Evolutionary conservation across 177 flowering plant species (phyloP), one percentile per base, ranked within the genome.

Genomic region (Tripterygium wilfordii): DNA sequence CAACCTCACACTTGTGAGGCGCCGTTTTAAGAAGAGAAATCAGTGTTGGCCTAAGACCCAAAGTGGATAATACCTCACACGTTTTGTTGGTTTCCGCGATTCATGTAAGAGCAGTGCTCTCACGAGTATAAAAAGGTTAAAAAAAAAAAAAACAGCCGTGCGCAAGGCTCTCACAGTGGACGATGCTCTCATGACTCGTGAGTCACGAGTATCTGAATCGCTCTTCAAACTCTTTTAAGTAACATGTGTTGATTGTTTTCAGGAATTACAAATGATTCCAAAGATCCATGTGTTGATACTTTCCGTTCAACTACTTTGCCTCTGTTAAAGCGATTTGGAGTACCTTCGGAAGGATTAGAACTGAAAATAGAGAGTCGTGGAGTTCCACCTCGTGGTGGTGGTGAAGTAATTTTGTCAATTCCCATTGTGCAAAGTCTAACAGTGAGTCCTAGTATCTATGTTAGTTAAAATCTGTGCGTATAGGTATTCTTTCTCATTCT

Each of bases 231-330:
- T 7, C 33, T 6, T 6, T 6, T 7, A 12, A 12, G 33, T 30
- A 6, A 12, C 7, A 3, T 8, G 10, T 40, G 20, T 47, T 26
- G 32, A 2, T 59, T 52, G 19, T 33, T 57, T 59, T 36, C 62
- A 92, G 97, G 99, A 49, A 83, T 92, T 40, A 89, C 99, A 38
- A 92, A 89, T 72, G 99, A 81, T 66, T 40, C 79, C 5, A 83
- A 74, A 67, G 96, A 94, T 49, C 92, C 85, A 45, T 75, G 74
- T 53, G 82, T 94, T 49, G 99, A 94, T 62, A 87, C 97, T 42
- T 85, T 82, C 49, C 69, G 65, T 40, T 74, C 83, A 6, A 68
- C 95, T 23, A 76, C 97, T 20, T 61, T 94, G 47, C 88, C 70
- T 38, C 57, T 92, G 45, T 54, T 92, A 51, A 75, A 76, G 72